Percentiles rank a stretch among this genome's conserved stretches.
Evolutionary conservation across 2,329 filamentous ascomycete species (phyloP).

Genomic region (Diaporthe caulivora): DNA sequence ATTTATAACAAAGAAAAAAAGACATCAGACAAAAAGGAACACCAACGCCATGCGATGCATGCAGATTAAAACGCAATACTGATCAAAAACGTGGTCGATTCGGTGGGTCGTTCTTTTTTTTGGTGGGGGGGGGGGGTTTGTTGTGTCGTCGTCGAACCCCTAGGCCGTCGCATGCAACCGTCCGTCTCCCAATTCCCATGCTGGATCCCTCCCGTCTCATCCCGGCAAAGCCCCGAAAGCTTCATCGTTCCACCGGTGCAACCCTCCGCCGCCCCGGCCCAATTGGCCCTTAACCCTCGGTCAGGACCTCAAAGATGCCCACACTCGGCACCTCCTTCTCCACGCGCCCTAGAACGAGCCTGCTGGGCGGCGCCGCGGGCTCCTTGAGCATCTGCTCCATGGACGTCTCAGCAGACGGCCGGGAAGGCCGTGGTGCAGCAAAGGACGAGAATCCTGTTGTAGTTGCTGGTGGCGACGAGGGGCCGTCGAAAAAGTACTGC

Average conservation of each 20-base stretch:
- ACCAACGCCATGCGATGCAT: conserved; percentile 36
- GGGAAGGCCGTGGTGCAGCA: not conserved
- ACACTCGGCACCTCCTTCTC: conserved; percentile 35
- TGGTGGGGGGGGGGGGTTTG: no score
- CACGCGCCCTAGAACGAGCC: conserved; percentile 21
- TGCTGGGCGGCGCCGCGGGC: conserved; percentile 24
- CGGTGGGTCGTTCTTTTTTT: conserved; percentile 9
- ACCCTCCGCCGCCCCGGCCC: not conserved
- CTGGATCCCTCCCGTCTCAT: not conserved
- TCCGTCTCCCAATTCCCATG: not conserved
- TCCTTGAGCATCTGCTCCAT: conserved; percentile 39
- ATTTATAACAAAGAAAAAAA: not conserved
- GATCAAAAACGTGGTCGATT: not conserved
- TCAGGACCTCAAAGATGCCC: conserved; percentile 39
- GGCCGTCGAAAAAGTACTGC: conserved; percentile 36
- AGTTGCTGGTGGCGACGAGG: not conserved
- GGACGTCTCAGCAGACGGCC: not conserved
- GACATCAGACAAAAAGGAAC: not conserved
- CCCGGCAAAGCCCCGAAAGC: not conserved
- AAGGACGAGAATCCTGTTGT: not conserved
- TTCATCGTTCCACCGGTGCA: conserved; percentile 17
- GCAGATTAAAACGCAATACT: conserved; percentile 33
- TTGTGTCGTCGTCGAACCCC: not conserved
- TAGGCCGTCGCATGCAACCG: conserved; percentile 1
- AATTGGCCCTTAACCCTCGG: conserved; percentile 1